Evolutionary conservation across 139 green algal species (phyloP), one percentile per base, ranked within the genome.

Genomic region (Closterium sp.): DNA sequence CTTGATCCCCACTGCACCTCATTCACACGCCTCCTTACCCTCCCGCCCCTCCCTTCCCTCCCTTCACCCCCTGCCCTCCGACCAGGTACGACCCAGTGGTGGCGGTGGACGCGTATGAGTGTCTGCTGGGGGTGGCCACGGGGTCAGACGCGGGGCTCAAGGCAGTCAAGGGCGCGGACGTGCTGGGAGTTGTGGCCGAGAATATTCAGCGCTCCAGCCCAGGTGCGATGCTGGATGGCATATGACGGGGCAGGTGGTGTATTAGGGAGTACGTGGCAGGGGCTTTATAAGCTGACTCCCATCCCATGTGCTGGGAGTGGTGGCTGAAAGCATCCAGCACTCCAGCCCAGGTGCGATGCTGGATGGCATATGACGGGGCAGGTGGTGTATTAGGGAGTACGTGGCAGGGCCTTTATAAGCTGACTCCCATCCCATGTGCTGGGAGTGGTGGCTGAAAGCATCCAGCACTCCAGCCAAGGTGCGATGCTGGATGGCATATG

Each of bases 91-190:
- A 87, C 21, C 85, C n/a, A 10, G 28, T 31, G 85, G n/a, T 30
- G 28, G 28, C 28, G n/a, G n/a, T 31, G 85, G 85, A 87, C 4
- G 85, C 85, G 85, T 87, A 87, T 24, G 85, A 87, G 85, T 87
- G 85, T 29, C 85, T 87, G 21, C 85, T 87, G n/a, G 85, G 85
- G 10, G 85, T 87, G 85, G n/a, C 85, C n/a, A 87, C 85, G n/a
- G 85, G 85, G n/a, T 87, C 85, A 24, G 85, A 87, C 22, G n/a
- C 28, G 85, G 85, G 85, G 28, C 85, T 87, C 28, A 30, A 31
- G 28, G 85, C 28, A 9, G 85, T 87, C 6, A 87, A 87, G 85
- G 28, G 28, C 9, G 85, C n/a, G 85, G 85, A 30, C n/a, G 28
- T 87, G 85, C 85, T 87, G n/a, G 85, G 85, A 17, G 28, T 87